phyloP scores from a whole-genome alignment of 805 yeast species.

The Phaffomyces antillensis region DNA sequence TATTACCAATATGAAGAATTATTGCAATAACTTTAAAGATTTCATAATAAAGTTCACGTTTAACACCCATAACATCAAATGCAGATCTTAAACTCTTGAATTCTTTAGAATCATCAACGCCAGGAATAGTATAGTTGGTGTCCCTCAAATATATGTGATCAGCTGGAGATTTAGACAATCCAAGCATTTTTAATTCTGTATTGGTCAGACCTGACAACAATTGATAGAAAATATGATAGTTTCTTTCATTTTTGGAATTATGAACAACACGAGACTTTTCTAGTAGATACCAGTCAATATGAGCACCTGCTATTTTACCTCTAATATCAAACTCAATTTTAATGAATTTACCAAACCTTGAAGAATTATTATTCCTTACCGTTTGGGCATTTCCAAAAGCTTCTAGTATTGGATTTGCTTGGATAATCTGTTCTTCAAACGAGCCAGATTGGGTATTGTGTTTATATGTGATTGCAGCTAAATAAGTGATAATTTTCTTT shows the following conservation, averaged over 20 bases:
- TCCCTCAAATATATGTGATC: constrained; percentile 51
- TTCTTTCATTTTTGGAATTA: constrained; percentile 73
- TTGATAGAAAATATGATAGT: constrained; percentile 88
- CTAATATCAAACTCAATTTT: constrained; percentile 65
- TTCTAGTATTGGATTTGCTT: constrained; percentile 93
- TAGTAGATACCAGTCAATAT: constrained; percentile 87
- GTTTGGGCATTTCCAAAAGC: constrained; percentile 98
- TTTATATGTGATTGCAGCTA: constrained; percentile 63
- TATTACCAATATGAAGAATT: constrained; percentile 80
- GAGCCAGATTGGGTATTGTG: constrained; percentile 22
- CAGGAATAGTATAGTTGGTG: constrained; percentile 51
- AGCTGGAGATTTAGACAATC: constrained; percentile 32
- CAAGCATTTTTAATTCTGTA: constrained; percentile 38
- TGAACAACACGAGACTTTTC: constrained; percentile 89
- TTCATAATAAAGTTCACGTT: constrained; percentile 42
- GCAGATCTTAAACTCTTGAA: constrained; percentile 59
- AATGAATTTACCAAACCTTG: constrained; percentile 94
- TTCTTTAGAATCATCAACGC: constrained; percentile 70
- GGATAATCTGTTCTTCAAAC: constrained; percentile 79
- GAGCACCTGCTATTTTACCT: constrained; percentile 77
- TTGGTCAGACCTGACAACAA: constrained; percentile 60
- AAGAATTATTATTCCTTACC: constrained; percentile 85
- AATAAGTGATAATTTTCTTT: constrained; percentile 85
- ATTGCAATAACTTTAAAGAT: constrained; percentile 66
- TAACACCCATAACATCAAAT: constrained; percentile 66